A percentile compares a stretch with the other conserved stretches of the same genome.
phyloP scores from a whole-genome alignment of 2,329 filamentous ascomycete species.

The Alternaria arbusti region DNA sequence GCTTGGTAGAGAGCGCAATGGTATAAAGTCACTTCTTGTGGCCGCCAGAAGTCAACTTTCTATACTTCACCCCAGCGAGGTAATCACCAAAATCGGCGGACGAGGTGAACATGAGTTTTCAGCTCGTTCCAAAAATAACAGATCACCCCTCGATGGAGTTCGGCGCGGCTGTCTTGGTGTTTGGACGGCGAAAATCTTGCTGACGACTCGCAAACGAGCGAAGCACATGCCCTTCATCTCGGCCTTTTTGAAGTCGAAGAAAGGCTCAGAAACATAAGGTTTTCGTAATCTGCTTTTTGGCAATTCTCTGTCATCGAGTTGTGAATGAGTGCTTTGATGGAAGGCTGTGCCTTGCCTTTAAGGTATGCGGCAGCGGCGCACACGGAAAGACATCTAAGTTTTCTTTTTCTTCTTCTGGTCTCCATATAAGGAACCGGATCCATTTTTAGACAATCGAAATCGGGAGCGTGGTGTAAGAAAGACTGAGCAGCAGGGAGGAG shows the following conservation, averaged over 20 bases:
- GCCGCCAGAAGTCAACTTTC: neutral
- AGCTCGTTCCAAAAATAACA: neutral
- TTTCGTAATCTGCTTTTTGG: neutral
- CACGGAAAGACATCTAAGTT: neutral
- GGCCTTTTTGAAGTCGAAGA: neutral
- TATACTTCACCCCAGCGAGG: neutral
- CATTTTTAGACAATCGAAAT: too few relatives aligned
- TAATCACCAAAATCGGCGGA: neutral
- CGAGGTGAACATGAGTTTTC: neutral
- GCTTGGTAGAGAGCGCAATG: accelerated
- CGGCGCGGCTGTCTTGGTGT: neutral
- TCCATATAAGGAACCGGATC: too few relatives aligned
- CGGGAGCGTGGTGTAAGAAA: accelerated
- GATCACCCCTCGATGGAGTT: neutral
- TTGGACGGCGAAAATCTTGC: neutral
- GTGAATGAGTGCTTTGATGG: neutral
- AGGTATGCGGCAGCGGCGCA: neutral
- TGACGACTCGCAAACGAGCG: neutral
- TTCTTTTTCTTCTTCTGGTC: neutral
- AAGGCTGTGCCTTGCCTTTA: neutral
- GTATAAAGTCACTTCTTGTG: neutral
- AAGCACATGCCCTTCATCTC: neutral
- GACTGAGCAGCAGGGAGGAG: neutral
- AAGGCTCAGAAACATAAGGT: neutral
- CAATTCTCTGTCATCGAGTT: neutral